phyloP scores from a whole-genome alignment of 352 stramenopile genomes.

The Phytophthora ohioensis region DNA sequence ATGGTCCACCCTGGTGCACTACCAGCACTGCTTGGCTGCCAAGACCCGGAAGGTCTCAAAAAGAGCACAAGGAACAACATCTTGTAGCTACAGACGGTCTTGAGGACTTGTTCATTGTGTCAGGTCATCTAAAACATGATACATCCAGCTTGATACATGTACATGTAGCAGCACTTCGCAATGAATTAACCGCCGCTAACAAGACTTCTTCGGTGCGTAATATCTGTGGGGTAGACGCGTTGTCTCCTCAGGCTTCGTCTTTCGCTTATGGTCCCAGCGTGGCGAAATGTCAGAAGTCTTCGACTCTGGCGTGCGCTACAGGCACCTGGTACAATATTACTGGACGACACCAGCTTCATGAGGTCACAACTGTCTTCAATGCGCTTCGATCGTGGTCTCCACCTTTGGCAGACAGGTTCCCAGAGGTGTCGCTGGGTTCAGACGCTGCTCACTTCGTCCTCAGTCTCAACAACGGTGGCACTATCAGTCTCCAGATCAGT shows the following conservation, averaged over 20 bases:
- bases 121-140: neutral
- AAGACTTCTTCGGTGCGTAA: neutral
- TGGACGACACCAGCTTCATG: too few relatives aligned
- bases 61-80: neutral
- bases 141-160: neutral
- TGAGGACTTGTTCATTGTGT: neutral
- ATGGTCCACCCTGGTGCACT: too few relatives aligned
- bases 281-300: neutral
- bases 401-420: slow-evolving; percentile 3
- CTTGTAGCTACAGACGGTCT: neutral
- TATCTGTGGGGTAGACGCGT: neutral
- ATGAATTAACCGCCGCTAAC: neutral
- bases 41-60: too few relatives aligned
- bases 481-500: slow-evolving; percentile 19
- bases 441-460: slow-evolving; percentile 18
- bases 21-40: too few relatives aligned
- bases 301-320: neutral
- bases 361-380: slow-evolving; percentile 12
- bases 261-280: neutral
- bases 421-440: neutral
- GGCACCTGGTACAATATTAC: neutral
- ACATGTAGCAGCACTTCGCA: neutral
- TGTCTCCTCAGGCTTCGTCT: neutral
- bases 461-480: slow-evolving; percentile 14
- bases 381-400: slow-evolving; percentile 20